Evolutionary conservation across 2,329 filamentous ascomycete species (phyloP), one percentile per base, ranked within the genome.

Genomic region (Colletotrichum viniferum): DNA sequence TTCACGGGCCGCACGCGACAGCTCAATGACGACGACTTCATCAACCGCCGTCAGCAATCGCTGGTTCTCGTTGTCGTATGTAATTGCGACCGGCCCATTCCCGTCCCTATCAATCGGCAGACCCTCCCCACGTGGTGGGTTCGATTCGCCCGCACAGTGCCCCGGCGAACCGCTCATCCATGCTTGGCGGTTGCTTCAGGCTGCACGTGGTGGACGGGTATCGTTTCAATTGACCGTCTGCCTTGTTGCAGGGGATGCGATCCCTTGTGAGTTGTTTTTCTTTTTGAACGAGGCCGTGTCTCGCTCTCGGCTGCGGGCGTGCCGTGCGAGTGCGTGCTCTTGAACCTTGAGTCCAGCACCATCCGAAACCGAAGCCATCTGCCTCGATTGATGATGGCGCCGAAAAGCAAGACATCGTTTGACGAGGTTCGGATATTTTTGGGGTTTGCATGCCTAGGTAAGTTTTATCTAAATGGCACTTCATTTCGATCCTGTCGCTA

Each of bases 61-160:
- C 16, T 58, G 55, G 55, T 58, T 58, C 55, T 58, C 52, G 7
- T 28, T 9, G 24, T 58, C 24, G 26, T 26, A 28, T 58, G 16
- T 30, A 58, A 16, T 58, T 30, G 26, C 55, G 26, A 58, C 55
- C 24, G 55, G 55, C 24, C 26, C 55, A 26, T 58, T 70, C 56
- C 67, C 56, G 61, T 67, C 64, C 73, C 73, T 75, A 75, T 73
- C 56, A 73, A 24, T 48, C 34, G 38, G 56, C 28, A 56, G 55
- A 32, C 58, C 32, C 63, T 8, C 62, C 70, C 73, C 73, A 76
- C 73, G 73, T 76, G 73, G 73, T 69, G 64, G 48, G 28, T 74
- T 74, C 73, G 34, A 70, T 68, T 72, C 73, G 73, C 55, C 62
- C 24, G 43, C 28, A n/a, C 69, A 58, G 30, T 9, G 43, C 30